These are phyloP conservation scores for Citrus inodora DNA, from an alignment of 345 rosid species.

Conservation along the genomic window DNA sequence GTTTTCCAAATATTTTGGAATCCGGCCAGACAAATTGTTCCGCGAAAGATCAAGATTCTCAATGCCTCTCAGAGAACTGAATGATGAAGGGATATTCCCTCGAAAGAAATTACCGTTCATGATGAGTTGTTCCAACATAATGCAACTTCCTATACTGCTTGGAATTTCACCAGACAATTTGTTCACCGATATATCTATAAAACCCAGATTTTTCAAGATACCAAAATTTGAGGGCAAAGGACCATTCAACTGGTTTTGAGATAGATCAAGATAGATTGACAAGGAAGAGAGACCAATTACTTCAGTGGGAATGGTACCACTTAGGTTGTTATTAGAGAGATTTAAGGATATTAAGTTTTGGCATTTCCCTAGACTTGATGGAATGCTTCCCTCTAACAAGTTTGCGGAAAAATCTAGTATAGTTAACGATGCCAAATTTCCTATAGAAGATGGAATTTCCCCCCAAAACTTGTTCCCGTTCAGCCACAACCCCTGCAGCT, in stretches of 20 bases:
- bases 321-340: conserved; percentile 21
- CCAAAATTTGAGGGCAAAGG: conserved; percentile 19
- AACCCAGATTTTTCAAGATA: conserved; percentile 10
- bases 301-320: conserved; percentile 22
- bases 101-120: conserved; percentile 26
- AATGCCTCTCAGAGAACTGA: conserved; percentile 24
- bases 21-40: conserved; percentile 19
- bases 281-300: conserved; percentile 18
- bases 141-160: conserved; percentile 19
- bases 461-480: not conserved
- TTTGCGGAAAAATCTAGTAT: not conserved
- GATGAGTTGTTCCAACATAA: conserved; percentile 5
- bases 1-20: conserved; percentile 15
- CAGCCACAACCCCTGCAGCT: rapidly evolving
- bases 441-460: conserved; percentile 13
- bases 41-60: conserved; percentile 30
- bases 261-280: conserved; percentile 15
- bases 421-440: conserved; percentile 5
- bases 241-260: conserved; percentile 29
- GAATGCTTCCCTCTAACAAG: conserved; percentile 20
- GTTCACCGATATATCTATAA: conserved; percentile 19
- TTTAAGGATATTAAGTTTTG: not conserved
- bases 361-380: conserved; percentile 8
- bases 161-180: conserved; percentile 35
- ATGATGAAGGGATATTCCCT: conserved; percentile 32